These are phyloP conservation scores for Sporisorium sorghi DNA, from an alignment of 1,284 basidiomycete species.

Conservation along the genomic window DNA sequence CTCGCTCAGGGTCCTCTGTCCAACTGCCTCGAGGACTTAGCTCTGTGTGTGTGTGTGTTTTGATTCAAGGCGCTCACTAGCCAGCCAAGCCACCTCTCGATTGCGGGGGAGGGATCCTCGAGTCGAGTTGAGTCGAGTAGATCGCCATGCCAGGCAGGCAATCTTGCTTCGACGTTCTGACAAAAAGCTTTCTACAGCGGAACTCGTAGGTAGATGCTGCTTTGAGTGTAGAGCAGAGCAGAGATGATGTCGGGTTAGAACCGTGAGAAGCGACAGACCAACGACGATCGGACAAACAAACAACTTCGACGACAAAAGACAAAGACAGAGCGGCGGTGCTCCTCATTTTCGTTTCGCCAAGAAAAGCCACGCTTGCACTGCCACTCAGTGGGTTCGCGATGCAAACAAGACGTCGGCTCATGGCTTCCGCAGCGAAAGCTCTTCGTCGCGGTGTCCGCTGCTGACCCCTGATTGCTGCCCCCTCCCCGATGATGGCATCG, in stretches of 20 bases:
- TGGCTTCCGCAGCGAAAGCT: no score
- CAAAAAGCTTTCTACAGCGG: background rate
- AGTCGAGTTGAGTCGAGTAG: no score
- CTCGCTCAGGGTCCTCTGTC: conserved; percentile 6
- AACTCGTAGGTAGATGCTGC: background rate
- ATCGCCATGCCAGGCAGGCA: no score
- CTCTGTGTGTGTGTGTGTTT: background rate
- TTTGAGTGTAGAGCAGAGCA: background rate
- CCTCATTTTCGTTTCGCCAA: conserved; percentile 9
- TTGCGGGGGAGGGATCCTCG: background rate
- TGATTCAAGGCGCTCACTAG: background rate
- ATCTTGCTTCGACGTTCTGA: background rate
- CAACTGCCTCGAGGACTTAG: background rate
- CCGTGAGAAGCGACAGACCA: background rate
- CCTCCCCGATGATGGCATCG: no score
- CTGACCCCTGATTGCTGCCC: no score
- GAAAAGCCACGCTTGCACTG: conserved; percentile 9
- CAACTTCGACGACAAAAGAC: background rate
- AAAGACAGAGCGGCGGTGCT: conserved; percentile 1
- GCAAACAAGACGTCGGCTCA: no score
- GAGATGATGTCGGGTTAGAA: background rate
- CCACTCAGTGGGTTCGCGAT: no score
- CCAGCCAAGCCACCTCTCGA: no score
- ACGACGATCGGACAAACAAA: conserved; percentile 1
- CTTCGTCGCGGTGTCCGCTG: background rate